Conservation (phyloP, 1,139 yeast genomes). For the Ogataea hybrid region DNA sequence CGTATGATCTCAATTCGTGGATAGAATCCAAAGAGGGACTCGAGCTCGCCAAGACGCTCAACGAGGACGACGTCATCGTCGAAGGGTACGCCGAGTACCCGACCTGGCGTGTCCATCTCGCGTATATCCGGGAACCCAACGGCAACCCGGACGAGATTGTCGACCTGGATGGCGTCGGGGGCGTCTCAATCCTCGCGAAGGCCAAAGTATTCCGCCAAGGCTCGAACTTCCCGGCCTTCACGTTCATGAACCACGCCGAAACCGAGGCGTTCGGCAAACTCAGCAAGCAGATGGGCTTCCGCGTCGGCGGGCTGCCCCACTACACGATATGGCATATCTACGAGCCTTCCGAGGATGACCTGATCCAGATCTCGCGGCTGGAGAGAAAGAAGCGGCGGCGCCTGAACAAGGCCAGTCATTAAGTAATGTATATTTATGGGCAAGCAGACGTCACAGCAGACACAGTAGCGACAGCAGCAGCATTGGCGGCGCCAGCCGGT, state of each 20-base stretch:
- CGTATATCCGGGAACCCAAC: constrained; percentile 61
- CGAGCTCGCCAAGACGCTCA: constrained; percentile 61
- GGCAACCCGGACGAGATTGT: constrained; percentile 67
- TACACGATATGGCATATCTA: constrained; percentile 87
- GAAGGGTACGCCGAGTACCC: constrained; percentile 92
- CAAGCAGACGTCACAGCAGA: neutral
- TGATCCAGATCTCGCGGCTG: constrained; percentile 66
- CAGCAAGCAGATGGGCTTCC: constrained; percentile 76
- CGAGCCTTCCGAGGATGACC: constrained; percentile 93
- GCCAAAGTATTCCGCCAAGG: constrained; percentile 81
- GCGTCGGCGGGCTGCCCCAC: constrained; percentile 85
- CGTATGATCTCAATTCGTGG: constrained; percentile 90
- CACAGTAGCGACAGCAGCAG: constrained; percentile 2
- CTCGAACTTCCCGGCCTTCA: constrained; percentile 84
- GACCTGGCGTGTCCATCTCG: constrained; percentile 84
- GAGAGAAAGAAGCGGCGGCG: constrained; percentile 62
- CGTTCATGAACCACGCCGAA: constrained; percentile 87
- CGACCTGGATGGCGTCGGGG: constrained; percentile 86
- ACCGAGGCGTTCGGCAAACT: constrained; percentile 91
- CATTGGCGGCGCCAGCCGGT: neutral
- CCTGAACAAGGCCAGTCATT: constrained; percentile 9
- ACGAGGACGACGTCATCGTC: constrained; percentile 84
- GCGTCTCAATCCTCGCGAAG: constrained; percentile 80
- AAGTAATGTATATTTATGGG: constrained; percentile 1
- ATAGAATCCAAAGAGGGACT: constrained; percentile 72